These are phyloP conservation scores for Penicillium psychrosexuale DNA, from an alignment of 2,329 filamentous ascomycete species.

Conservation along the genomic window DNA sequence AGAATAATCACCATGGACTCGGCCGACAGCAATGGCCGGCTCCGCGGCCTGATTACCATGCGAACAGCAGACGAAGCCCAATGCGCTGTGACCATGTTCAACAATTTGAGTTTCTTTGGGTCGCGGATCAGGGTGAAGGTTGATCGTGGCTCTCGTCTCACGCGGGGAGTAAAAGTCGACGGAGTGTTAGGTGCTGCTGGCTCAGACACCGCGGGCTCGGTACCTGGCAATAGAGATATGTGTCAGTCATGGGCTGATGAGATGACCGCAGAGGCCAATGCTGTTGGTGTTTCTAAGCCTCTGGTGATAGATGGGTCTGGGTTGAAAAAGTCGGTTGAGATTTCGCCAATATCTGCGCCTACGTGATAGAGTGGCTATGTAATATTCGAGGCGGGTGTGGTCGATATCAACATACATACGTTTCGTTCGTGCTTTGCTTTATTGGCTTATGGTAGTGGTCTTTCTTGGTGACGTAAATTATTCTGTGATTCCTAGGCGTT, in stretches of 20 bases:
- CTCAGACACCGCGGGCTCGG: not conserved
- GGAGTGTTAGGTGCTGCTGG: not conserved
- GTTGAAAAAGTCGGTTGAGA: slow-evolving; percentile 14
- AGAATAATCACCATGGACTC: slow-evolving; percentile 25
- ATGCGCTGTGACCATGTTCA: slow-evolving; percentile 32
- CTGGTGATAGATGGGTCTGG: slow-evolving; percentile 26
- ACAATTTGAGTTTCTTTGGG: slow-evolving; percentile 35
- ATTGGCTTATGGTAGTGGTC: not conserved
- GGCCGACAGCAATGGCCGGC: slow-evolving; percentile 16
- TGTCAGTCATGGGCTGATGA: slow-evolving; percentile 6
- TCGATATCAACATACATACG: not conserved
- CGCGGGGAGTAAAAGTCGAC: not conserved
- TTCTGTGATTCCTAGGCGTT: not conserved
- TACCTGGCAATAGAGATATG: not conserved
- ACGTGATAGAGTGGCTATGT: slow-evolving; percentile 8
- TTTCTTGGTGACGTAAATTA: not conserved
- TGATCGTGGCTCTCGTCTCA: slow-evolving; percentile 15
- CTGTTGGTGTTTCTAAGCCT: slow-evolving; percentile 6
- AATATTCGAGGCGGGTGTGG: slow-evolving; percentile 5
- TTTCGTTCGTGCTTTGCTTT: not conserved
- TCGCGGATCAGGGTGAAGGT: slow-evolving; percentile 34
- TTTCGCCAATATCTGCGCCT: slow-evolving; percentile 17
- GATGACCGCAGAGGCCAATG: not conserved
- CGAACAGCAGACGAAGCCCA: slow-evolving; percentile 36
- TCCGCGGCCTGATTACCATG: slow-evolving; percentile 30